Percentiles rank a stretch among this genome's conserved stretches.
Evolutionary conservation across 169 alveolate genomes (phyloP).

Genomic region (Blepharisma undulans): DNA sequence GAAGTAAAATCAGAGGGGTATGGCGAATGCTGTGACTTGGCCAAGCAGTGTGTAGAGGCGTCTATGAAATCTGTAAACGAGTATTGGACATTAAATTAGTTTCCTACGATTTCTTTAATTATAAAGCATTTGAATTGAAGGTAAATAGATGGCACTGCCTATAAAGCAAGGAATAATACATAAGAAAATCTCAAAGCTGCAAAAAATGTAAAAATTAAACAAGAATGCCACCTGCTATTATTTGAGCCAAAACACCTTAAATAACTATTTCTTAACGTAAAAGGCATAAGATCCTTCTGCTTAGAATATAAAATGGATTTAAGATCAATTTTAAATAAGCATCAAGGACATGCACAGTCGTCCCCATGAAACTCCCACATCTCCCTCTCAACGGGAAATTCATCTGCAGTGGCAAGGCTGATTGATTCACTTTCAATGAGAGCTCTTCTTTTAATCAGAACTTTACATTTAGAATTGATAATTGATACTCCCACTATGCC

Average conservation of each 20-base stretch:
- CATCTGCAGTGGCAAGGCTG: conserved; percentile 17
- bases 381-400: conserved; percentile 25
- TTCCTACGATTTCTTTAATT: not conserved
- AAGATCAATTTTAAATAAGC: not conserved
- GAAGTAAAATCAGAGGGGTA: not conserved
- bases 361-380: not conserved
- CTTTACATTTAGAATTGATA: conserved; percentile 22
- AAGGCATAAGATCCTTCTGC: not conserved
- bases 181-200: too few relatives aligned
- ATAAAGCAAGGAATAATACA: too few relatives aligned
- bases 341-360: not conserved
- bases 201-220: too few relatives aligned
- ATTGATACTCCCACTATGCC: not conserved
- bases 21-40: not conserved
- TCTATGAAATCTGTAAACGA: not conserved
- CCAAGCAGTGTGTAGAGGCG: not conserved
- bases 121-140: not conserved
- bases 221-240: too few relatives aligned
- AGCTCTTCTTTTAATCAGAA: not conserved
- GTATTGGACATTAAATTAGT: not conserved
- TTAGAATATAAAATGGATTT: not conserved
- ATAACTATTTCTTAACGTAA: not conserved
- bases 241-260: too few relatives aligned
- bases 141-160: too few relatives aligned
- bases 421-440: conserved; percentile 22